Percentiles rank a stretch among this genome's conserved stretches.
Conservation (phyloP, 106 monocot genomes). For the Acorus gramineus region DNA sequence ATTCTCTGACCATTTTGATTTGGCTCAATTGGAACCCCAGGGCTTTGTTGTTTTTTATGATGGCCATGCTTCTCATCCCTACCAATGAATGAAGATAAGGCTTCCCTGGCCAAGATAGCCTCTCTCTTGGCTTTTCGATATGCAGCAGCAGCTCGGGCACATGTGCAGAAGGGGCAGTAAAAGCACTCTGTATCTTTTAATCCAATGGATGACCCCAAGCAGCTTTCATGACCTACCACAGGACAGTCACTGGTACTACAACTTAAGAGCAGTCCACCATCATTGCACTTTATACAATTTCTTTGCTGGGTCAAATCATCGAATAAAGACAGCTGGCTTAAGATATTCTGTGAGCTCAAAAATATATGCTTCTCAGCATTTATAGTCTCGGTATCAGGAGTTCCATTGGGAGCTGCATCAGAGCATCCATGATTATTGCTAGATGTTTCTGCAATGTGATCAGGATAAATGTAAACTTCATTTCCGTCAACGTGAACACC, state of each 20-base stretch:
- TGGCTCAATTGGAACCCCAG: background rate
- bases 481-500: background rate
- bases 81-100: constrained; percentile 23
- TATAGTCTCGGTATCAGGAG: background rate
- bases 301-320: constrained; percentile 13
- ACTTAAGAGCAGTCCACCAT: constrained; percentile 40
- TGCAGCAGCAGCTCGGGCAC: constrained; percentile 23
- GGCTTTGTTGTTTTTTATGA: background rate
- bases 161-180: constrained; percentile 53
- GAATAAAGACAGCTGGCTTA: constrained; percentile 7
- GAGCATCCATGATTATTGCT: constrained; percentile 13
- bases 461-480: background rate
- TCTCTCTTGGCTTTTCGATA: constrained; percentile 33
- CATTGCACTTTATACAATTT: constrained; percentile 39
- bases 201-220: constrained; percentile 19
- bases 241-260: constrained; percentile 35
- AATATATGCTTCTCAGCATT: constrained; percentile 7
- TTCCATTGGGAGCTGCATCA: constrained; percentile 4
- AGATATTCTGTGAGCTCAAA: constrained; percentile 9
- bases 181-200: constrained; percentile 26
- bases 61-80: background rate
- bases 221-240: constrained; percentile 39
- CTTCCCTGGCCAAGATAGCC: constrained; percentile 12
- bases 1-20: background rate
- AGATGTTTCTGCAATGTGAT: constrained; percentile 2